These are phyloP conservation scores for Fraxinus anomala DNA, from an alignment of 257 asterid genomes.

Conservation along the genomic window DNA sequence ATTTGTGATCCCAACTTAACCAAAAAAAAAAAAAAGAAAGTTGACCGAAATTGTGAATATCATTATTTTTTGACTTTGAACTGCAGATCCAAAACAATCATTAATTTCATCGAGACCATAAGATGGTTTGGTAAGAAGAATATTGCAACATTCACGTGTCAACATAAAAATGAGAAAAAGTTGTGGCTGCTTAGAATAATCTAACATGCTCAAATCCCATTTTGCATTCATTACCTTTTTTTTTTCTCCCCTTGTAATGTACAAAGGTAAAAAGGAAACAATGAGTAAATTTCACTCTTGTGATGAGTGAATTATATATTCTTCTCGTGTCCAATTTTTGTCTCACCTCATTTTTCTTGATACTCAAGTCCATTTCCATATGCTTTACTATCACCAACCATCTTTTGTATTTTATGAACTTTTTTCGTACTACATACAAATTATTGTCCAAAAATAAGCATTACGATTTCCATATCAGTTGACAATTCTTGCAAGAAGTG, in stretches of 20 bases:
- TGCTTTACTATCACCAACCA: neutral
- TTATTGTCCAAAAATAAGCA: neutral
- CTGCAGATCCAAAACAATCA: neutral
- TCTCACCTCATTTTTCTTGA: neutral
- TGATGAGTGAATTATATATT: neutral
- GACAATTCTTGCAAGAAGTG: too few relatives aligned
- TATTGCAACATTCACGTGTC: slow-evolving; percentile 4
- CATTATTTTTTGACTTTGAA: neutral
- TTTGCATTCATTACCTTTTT: neutral
- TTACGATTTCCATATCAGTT: too few relatives aligned
- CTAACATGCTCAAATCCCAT: neutral
- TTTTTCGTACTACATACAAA: neutral
- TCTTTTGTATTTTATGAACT: neutral
- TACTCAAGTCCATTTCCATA: neutral
- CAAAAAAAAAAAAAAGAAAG: neutral
- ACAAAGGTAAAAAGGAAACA: neutral
- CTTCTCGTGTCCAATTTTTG: neutral
- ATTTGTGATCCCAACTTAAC: too few relatives aligned
- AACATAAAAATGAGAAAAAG: neutral
- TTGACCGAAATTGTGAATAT: neutral
- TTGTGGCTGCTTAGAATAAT: neutral
- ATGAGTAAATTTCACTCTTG: neutral
- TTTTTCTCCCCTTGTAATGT: neutral
- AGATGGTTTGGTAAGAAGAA: slow-evolving; percentile 4
- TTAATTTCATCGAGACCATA: slow-evolving; percentile 6